Base-by-base conservation (phyloP, 2,329 filamentous ascomycete species). In the Cladosporium sp. region DNA sequence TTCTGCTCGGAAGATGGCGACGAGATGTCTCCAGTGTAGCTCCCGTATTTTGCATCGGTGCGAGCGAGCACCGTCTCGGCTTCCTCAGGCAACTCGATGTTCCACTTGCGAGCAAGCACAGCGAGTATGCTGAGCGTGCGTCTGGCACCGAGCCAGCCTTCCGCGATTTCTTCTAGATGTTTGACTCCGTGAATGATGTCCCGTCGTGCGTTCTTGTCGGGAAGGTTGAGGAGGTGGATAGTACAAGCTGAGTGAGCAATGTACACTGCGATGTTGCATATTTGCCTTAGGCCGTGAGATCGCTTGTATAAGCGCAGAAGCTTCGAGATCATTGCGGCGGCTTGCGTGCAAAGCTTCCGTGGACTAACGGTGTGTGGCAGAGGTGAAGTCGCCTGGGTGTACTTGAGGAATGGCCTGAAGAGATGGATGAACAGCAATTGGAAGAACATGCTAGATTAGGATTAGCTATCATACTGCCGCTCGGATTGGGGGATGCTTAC, bases 221-320 rank as follows among this genome's bases (percentile, higher is more conserved):
- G 93, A 1, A 98, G 82, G 70, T 97, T 97, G 40, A 99, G 87
- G 23, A 99, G 81, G 73, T 98, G 95, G 46, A 98, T 96, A 0
- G 93, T 97, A 75, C 93, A 97, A 33, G 95, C 93, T 5, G 92
- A 95, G 77, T 98, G 94, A 0, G 91, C 85, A 79, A 98, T 97
- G 77, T 99, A 99, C 0, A 98, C 93, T 3, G 91, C 93, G 72
- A 98, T 92, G 74, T 98, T 98, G 80, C 92, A 96, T 37, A 99
- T 97, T 76, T 98, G 94, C 5, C 92, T 88, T 14, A 98, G 80
- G 11, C 94, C 92, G 77, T 97, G 96, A 1, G 89, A 89, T 71
- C 94, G 92, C 77, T 96, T 97, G 80, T 98, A 99, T 1, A 97
- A 81, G 0, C 95, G 89, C 80, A 97, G 89, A n/a, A 97, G 82